phyloP scores from a whole-genome alignment of 768 basidiomycete genomes.

The Mycena filopes region DNA sequence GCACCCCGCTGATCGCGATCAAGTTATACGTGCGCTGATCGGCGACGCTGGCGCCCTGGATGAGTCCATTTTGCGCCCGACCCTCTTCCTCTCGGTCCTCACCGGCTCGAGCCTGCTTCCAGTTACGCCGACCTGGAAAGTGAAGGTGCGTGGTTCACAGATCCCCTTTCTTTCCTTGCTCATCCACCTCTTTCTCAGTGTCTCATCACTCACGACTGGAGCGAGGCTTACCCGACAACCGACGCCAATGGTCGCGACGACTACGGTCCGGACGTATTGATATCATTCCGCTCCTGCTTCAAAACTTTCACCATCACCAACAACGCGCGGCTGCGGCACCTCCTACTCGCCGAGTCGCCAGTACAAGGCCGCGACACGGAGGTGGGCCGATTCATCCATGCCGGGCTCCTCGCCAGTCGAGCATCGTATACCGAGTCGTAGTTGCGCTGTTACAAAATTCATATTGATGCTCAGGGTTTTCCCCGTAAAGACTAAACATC shows the following conservation, averaged over 20 bases:
- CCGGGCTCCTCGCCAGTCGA: not conserved
- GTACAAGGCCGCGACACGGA: not conserved
- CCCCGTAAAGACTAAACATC: not conserved
- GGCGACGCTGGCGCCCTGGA: not conserved
- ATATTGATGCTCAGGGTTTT: not conserved
- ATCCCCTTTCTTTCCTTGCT: not conserved
- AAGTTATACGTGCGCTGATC: not conserved
- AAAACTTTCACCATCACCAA: conserved; percentile 7
- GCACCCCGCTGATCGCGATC: not conserved
- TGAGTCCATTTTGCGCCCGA: not conserved
- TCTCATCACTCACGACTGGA: conserved; percentile 11
- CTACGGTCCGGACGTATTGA: not conserved
- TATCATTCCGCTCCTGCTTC: conserved; percentile 16
- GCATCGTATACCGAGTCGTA: not conserved
- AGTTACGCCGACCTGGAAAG: not conserved
- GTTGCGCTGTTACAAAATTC: not conserved
- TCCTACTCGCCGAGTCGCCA: not conserved
- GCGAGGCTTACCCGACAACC: not conserved
- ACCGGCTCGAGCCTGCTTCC: conserved; percentile 8
- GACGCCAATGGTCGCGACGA: conserved; percentile 7
- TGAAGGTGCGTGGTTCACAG: not conserved
- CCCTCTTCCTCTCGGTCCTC: conserved; percentile 9
- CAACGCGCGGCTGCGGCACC: not conserved
- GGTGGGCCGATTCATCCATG: conserved; percentile 2
- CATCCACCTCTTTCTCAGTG: not conserved